phyloP scores from a whole-genome alignment of 768 basidiomycete species.

The Naganishia vaughanmartiniae region DNA sequence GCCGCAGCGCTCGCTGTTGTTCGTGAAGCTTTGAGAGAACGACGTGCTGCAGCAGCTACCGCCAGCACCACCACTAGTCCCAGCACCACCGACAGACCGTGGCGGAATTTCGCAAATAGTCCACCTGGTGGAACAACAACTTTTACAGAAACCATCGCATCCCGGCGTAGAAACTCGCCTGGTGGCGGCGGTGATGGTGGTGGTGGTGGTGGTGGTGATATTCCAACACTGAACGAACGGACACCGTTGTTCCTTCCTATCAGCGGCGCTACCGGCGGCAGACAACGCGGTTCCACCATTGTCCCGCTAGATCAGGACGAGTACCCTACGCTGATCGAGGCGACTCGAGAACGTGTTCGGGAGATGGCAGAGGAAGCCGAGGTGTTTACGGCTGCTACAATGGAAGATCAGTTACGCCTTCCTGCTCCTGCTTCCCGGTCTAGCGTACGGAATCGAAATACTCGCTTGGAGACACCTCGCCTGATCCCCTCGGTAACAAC shows the following conservation, averaged over 20 bases:
- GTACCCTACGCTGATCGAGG: constrained; percentile 2
- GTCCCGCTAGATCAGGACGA: not conserved
- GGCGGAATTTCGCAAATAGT: not conserved
- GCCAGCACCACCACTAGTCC: not conserved
- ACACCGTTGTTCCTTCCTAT: not conserved
- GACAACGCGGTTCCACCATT: not conserved
- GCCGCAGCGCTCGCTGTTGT: not conserved
- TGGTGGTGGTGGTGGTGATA: not conserved
- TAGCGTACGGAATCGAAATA: not conserved
- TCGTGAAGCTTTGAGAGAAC: not conserved
- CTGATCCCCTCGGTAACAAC: not conserved
- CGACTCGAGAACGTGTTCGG: not conserved
- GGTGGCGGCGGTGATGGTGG: not conserved
- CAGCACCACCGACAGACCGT: not conserved
- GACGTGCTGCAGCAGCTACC: not conserved
- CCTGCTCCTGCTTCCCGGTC: not conserved
- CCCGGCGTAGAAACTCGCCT: not conserved
- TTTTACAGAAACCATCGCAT: not conserved
- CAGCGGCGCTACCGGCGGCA: not conserved
- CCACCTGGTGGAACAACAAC: not conserved
- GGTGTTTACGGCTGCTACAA: not conserved
- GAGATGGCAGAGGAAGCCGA: not conserved
- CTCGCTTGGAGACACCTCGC: not conserved
- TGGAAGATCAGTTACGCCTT: not conserved
- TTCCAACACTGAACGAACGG: not conserved